Evolutionary conservation across 768 basidiomycete species (phyloP), one percentile per base, ranked within the genome.

Genomic region (Mycena amicta): DNA sequence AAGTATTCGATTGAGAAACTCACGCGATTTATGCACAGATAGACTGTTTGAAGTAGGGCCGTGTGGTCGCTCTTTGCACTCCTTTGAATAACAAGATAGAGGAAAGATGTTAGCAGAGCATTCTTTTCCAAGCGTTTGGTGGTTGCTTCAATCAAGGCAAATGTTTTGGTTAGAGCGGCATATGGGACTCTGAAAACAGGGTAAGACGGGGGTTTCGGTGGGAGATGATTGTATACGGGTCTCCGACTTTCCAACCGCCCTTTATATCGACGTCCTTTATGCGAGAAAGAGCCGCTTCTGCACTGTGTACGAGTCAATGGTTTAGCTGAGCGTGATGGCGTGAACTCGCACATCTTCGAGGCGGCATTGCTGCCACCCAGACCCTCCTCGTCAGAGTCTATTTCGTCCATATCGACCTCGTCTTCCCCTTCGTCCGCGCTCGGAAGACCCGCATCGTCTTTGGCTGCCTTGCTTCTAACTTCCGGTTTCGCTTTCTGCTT

Each of bases 91-190:
- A 98, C 93, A 12, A 96, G 86, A 4, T 95, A 75, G 41, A 99
- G 78, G 71, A 98, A 95, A 0, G 89, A 80, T 0, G 95, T 98
- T 8, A 99, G 83, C 59, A 94, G 79, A 0, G 92, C 83, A 2
- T 85, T 92, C 72, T 98, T 99, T 72, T 97, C 95, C 46, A 97
- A 74, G 20, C 97, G 90, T 68, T 98, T 98, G 1, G 95, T 98
- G 8, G 97, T 99, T 4, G 86, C 85, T 72, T 97, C 95, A 60
- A 99, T 98, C 28, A 90, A 75, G 18, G 87, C 81, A 70, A 98
- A 98, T 0, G 90, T 85, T 63, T 93, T 89, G 8, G 94, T 86
- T 31, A 99, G 82, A 5, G 97, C 93, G 18, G 93, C 90, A 69
- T 99, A 99, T 0, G 97, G 97, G 12, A 98, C 90, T 3, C 95